phyloP scores from a whole-genome alignment of 2,329 filamentous ascomycete species.

The Neospermospora avenae region DNA sequence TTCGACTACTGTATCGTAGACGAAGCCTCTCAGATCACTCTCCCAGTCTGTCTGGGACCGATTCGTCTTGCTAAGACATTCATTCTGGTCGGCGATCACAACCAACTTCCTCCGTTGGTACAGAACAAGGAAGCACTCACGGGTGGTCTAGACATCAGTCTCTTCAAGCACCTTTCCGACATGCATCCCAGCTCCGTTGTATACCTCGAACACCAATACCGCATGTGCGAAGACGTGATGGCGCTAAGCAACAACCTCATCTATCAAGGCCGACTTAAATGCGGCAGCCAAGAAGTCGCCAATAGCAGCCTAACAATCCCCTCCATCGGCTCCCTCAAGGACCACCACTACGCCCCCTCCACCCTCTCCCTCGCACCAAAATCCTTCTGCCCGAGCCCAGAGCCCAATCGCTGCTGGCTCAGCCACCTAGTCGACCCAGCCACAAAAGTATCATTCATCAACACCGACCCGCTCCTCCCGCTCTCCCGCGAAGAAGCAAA shows the following conservation, averaged over 20 bases:
- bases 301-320: conserved; percentile 65
- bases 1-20: conserved; percentile 99
- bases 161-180: conserved; percentile 93
- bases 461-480: conserved; percentile 74
- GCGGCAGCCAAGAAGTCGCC: conserved; percentile 76
- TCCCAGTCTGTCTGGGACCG: conserved; percentile 90
- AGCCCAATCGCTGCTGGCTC: conserved; percentile 65
- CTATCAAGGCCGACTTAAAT: conserved; percentile 86
- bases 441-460: conserved; percentile 79
- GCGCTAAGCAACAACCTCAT: conserved; percentile 87
- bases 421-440: conserved; percentile 65
- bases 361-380: conserved; percentile 43
- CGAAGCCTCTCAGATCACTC: conserved; percentile 94
- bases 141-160: conserved; percentile 84
- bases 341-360: conserved; percentile 53
- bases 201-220: conserved; percentile 92
- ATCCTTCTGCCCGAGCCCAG: conserved; percentile 53
- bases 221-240: conserved; percentile 98
- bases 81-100: conserved; percentile 93
- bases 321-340: conserved; percentile 56
- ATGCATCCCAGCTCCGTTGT: conserved; percentile 83
- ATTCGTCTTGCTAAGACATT: conserved; percentile 92
- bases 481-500: conserved; percentile 67
- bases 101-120: conserved; percentile 90
- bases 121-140: conserved; percentile 84